Conservation (phyloP, 257 asterid genomes). For the Cruciata laevipes region DNA sequence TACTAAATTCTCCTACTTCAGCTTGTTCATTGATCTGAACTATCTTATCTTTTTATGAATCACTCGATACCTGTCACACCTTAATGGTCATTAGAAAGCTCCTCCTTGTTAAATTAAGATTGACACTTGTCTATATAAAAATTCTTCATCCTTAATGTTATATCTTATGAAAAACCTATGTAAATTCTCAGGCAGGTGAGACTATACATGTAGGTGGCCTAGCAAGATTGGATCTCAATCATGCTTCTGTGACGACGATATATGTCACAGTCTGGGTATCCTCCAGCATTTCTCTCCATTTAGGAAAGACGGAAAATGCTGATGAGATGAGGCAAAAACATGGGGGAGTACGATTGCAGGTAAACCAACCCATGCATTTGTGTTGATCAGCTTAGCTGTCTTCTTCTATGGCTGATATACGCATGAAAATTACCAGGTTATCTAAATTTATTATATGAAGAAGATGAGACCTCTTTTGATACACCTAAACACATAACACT, state of each 20-base stretch:
- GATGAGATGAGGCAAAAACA: conserved; percentile 75
- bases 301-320: conserved; percentile 82
- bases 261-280: conserved; percentile 81
- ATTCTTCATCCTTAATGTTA: background rate
- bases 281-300: conserved; percentile 64
- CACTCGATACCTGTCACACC: background rate
- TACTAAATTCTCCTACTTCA: background rate
- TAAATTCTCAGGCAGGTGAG: conserved; percentile 70
- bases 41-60: background rate
- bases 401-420: background rate
- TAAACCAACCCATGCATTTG: conserved; percentile 20
- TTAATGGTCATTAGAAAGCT: background rate
- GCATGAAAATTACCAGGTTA: background rate
- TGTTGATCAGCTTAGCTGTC: background rate
- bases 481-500: background rate
- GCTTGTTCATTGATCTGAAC: background rate
- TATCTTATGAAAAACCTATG: conserved; percentile 1
- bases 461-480: background rate
- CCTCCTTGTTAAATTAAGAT: background rate
- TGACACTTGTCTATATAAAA: background rate
- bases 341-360: conserved; percentile 85
- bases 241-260: conserved; percentile 74
- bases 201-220: conserved; percentile 74
- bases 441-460: background rate
- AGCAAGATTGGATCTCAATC: conserved; percentile 66